phyloP scores from a whole-genome alignment of 2,329 filamentous ascomycete genomes.

The Diaporthe aspalathi region DNA sequence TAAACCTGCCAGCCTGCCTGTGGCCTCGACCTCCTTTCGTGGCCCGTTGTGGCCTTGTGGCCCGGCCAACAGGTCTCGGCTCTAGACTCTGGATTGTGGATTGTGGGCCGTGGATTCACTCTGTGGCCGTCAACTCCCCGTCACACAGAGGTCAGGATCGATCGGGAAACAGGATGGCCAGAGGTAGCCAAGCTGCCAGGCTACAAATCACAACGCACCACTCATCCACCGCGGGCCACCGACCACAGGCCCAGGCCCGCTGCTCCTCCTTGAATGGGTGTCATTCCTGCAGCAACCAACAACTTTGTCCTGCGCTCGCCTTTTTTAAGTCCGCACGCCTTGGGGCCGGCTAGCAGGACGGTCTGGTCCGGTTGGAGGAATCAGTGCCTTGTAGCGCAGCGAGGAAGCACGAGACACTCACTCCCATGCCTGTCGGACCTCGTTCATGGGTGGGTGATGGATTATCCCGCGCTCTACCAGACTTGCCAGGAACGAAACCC shows the following conservation, averaged over 20 bases:
- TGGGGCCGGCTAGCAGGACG: neutral
- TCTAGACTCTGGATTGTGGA: neutral
- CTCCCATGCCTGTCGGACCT: neutral
- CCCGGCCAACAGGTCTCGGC: constrained; percentile 20
- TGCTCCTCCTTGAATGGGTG: constrained; percentile 9
- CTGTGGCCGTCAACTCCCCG: neutral
- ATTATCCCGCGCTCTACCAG: constrained; percentile 19
- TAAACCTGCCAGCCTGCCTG: neutral
- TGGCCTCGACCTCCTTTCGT: constrained; percentile 8
- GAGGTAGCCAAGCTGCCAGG: constrained; percentile 24
- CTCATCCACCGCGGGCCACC: constrained; percentile 33
- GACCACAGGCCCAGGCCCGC: constrained; percentile 22
- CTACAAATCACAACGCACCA: constrained; percentile 24
- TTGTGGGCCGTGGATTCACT: neutral
- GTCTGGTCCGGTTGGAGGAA: constrained; percentile 22
- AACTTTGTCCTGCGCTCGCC: constrained; percentile 8
- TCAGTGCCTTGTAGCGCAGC: neutral
- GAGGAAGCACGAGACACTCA: constrained; percentile 11
- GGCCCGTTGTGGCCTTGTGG: constrained; percentile 13
- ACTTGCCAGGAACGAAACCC: constrained; percentile 9
- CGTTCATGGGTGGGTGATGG: constrained; percentile 18
- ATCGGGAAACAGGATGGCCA: constrained; percentile 13
- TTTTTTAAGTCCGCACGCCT: neutral
- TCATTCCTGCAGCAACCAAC: constrained; percentile 24
- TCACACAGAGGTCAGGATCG: constrained; percentile 7